phyloP scores from a whole-genome alignment of 1,139 yeast species.

The Candida sp. region DNA sequence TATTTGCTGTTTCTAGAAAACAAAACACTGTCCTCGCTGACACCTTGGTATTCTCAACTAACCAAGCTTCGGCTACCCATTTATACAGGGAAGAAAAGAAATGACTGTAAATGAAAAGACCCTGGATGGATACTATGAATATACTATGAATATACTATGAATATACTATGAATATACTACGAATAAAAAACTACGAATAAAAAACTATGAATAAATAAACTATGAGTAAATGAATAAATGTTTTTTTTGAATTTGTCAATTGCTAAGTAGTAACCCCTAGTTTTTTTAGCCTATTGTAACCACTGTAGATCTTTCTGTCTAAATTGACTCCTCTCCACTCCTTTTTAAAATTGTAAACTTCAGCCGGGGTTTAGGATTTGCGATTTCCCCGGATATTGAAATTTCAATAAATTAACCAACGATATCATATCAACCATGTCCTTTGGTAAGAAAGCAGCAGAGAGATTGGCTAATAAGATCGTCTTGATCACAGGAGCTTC shows the following conservation, averaged over 20 bases:
- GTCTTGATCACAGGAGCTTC: slow-evolving; percentile 36
- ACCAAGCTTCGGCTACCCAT: slow-evolving; percentile 76
- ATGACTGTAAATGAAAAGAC: background rate
- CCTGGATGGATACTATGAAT: background rate
- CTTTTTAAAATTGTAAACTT: too few relatives aligned
- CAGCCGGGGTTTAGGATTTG: background rate
- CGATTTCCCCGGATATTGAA: slow-evolving; percentile 1
- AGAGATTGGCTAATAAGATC: slow-evolving; percentile 40
- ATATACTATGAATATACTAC: background rate
- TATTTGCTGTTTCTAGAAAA: slow-evolving; percentile 67
- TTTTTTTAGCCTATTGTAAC: too few relatives aligned
- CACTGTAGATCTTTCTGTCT: too few relatives aligned
- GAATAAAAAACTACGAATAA: background rate
- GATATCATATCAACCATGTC: slow-evolving; percentile 25
- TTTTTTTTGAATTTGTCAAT: too few relatives aligned
- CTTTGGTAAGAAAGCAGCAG: slow-evolving; percentile 40
- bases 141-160: background rate
- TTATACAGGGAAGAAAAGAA: slow-evolving; percentile 19
- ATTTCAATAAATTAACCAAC: background rate
- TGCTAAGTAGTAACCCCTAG: too few relatives aligned
- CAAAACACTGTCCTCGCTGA: slow-evolving; percentile 79
- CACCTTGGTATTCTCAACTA: slow-evolving; percentile 68
- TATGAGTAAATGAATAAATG: too few relatives aligned
- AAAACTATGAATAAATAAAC: background rate
- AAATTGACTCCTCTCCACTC: too few relatives aligned